Percentiles rank a stretch among this genome's conserved stretches.
phyloP scores from a whole-genome alignment of 2,329 filamentous ascomycete species.

The Cercospora sp. region DNA sequence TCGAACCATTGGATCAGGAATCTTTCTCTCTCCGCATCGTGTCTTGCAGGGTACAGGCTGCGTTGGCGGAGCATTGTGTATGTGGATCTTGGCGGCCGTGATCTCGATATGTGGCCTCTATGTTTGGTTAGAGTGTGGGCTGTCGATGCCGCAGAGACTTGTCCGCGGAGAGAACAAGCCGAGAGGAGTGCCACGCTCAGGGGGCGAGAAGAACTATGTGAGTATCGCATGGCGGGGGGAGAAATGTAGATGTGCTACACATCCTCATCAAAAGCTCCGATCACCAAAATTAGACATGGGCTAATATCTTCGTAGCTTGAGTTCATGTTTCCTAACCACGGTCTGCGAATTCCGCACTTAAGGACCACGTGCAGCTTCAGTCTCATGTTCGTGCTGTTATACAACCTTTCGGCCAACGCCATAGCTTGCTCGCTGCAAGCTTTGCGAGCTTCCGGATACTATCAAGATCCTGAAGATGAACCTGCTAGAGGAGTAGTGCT shows the following conservation, averaged over 20 bases:
- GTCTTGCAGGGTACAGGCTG: constrained; percentile 31
- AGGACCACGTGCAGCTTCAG: constrained; percentile 49
- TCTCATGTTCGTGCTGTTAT: constrained; percentile 49
- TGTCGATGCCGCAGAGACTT: constrained; percentile 49
- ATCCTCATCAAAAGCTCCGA: not conserved
- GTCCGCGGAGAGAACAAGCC: constrained; percentile 42
- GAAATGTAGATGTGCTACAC: not conserved
- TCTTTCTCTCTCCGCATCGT: constrained; percentile 30
- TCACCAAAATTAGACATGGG: not conserved
- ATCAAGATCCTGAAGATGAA: constrained; percentile 16
- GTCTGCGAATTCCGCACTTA: constrained; percentile 40
- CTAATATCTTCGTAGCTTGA: not conserved
- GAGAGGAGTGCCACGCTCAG: constrained; percentile 48
- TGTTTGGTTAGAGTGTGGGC: constrained; percentile 50
- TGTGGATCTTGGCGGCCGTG: constrained; percentile 46
- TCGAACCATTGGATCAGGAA: constrained; percentile 33
- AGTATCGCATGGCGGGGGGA: constrained; percentile 39
- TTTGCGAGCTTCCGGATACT: constrained; percentile 39
- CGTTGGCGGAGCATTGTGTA: constrained; percentile 39
- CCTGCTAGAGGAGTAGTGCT: constrained; percentile 42
- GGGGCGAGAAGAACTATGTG: constrained; percentile 53
- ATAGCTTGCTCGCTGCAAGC: constrained; percentile 50
- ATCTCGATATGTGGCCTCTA: constrained; percentile 40
- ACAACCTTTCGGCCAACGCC: constrained; percentile 54
- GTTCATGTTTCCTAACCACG: constrained; percentile 44